These are phyloP conservation scores for Basidiobolus heterosporus DNA, from an alignment of 371 early-diverging fungal genomes.

Conservation along the genomic window DNA sequence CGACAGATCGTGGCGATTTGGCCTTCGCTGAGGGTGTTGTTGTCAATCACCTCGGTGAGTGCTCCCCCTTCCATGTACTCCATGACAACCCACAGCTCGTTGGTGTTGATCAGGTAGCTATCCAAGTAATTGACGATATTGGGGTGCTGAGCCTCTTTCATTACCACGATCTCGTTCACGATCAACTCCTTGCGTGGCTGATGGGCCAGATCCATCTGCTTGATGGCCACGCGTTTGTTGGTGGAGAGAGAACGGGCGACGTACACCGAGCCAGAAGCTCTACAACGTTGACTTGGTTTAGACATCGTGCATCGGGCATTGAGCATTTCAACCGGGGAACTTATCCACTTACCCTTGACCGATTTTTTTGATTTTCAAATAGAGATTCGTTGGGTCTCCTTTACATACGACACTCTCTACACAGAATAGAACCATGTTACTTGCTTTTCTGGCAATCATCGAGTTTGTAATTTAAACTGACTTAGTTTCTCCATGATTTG, in stretches of 20 bases:
- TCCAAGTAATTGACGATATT: conserved; percentile 92
- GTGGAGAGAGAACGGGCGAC: conserved; percentile 54
- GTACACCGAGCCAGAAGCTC: conserved; percentile 92
- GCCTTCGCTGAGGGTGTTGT: conserved; percentile 72
- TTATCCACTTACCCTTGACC: conserved; percentile 71
- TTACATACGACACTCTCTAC: conserved; percentile 53
- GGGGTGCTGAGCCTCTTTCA: conserved; percentile 85
- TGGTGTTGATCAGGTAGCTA: conserved; percentile 58
- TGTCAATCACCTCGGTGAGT: conserved; percentile 90
- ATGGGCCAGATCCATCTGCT: conserved; percentile 85
- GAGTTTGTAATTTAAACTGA: conserved; percentile 5
- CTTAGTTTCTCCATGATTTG: conserved; percentile 82
- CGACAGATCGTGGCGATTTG: conserved; percentile 82
- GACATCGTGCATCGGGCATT: no score
- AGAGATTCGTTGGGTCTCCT: conserved; percentile 71
- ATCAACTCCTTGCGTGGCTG: conserved; percentile 89
- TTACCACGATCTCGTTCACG: conserved; percentile 87
- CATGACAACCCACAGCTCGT: conserved; percentile 94
- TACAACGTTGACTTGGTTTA: no score
- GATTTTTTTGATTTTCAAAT: conserved; percentile 79
- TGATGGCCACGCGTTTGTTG: conserved; percentile 76
- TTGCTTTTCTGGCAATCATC: neutral
- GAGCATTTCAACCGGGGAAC: neutral
- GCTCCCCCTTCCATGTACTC: conserved; percentile 98
- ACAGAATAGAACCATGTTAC: neutral